Percentiles rank a stretch among this genome's conserved stretches.
phyloP scores from a whole-genome alignment of 2,329 filamentous ascomycete species.

The Alternaria ventricosa region DNA sequence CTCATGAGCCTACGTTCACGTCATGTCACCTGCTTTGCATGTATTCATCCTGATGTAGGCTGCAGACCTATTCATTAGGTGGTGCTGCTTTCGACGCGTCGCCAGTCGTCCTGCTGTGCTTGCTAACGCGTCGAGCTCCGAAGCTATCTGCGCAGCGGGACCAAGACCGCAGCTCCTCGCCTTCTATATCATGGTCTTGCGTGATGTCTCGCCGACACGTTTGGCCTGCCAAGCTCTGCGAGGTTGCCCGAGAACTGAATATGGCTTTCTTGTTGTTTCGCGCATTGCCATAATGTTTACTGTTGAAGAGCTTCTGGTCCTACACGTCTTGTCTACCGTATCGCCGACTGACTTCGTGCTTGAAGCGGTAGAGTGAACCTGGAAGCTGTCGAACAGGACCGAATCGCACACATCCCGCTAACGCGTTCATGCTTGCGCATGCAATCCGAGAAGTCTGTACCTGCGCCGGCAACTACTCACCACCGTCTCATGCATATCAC shows the following conservation, averaged over 20 bases:
- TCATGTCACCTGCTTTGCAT: neutral
- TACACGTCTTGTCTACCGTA: neutral
- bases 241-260: neutral
- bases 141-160: neutral
- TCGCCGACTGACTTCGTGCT: neutral
- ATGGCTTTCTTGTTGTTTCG: neutral
- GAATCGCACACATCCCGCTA: neutral
- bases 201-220: neutral
- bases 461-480: slow-evolving; percentile 6
- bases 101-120: neutral
- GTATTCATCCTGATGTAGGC: neutral
- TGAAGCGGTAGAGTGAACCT: neutral
- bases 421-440: neutral
- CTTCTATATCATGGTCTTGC: neutral
- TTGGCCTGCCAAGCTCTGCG: neutral
- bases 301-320: neutral
- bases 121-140: neutral
- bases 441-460: slow-evolving; percentile 4
- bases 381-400: neutral
- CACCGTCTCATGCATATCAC: neutral
- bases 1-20: neutral
- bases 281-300: neutral
- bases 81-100: neutral
- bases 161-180: neutral
- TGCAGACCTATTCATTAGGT: neutral